These are phyloP conservation scores for Diphasiastrum complanatum DNA, from an alignment of 83 land plant genomes.

Conservation along the genomic window DNA sequence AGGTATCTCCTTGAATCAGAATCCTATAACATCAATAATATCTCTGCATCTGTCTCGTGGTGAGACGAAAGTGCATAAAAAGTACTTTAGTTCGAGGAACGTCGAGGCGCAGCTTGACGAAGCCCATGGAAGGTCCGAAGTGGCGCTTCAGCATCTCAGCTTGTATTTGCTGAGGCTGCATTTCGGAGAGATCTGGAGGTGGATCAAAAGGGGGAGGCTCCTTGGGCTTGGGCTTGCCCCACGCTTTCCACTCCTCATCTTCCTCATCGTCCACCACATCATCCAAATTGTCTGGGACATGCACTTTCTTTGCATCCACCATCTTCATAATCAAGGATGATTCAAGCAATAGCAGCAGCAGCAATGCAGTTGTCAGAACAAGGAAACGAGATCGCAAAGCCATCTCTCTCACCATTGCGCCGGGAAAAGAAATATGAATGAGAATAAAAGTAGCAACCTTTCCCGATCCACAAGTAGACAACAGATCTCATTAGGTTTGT, in stretches of 20 bases:
- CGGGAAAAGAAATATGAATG: no score
- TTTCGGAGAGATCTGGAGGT: constrained; percentile 45
- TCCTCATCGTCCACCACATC: constrained; percentile 96
- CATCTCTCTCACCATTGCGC: no score
- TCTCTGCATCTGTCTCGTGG: no score
- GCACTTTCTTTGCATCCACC: constrained; percentile 46
- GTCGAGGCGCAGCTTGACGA: constrained; percentile 82
- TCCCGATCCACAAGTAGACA: no score
- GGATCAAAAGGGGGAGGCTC: constrained; percentile 39
- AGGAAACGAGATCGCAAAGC: no score
- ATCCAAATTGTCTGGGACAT: constrained; percentile 77
- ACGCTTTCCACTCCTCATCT: constrained; percentile 88
- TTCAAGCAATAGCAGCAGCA: no score
- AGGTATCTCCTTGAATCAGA: no score
- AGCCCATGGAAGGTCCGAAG: constrained; percentile 72
- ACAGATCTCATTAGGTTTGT: no score
- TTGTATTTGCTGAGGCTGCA: constrained; percentile 50
- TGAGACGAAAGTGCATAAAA: background rate
- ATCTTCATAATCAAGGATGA: no score
- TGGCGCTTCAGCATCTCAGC: constrained; percentile 73
- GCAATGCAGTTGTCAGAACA: no score
- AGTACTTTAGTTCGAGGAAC: constrained; percentile 49
- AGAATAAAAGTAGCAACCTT: no score
- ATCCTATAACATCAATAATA: no score
- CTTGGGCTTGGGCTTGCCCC: constrained; percentile 60